Evolutionary conservation across 1,284 basidiomycete species (phyloP), one percentile per base, ranked within the genome.

Genomic region (Cutaneotrichosporon spelunceum): DNA sequence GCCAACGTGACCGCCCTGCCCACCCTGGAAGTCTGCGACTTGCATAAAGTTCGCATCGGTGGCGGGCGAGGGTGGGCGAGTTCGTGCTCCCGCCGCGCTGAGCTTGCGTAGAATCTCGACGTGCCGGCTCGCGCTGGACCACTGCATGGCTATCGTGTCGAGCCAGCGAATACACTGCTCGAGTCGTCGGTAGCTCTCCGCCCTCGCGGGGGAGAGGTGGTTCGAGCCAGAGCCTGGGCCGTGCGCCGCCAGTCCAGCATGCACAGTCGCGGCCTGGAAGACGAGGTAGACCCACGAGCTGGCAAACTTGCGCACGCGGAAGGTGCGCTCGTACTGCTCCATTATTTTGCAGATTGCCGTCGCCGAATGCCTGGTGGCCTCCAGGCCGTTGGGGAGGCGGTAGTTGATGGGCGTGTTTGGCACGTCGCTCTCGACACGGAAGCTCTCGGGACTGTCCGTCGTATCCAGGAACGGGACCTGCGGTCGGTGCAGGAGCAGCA

Each of bases 121-220:
- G 57, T 66, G 64, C 0, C 64, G 58, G 30, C 61, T 53, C 5
- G 64, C 64, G 16, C 61, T 62, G 10, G 33, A 23, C 64, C 64
- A 66, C 59, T 66, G 64, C 34, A 50, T 39, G n/a, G 48, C 45
- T n/a, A 66, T 63, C 36, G 56, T 48, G 49, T 63, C 61, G 9
- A 66, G 61, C 64, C 64, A 66, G 44, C 50, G 36, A 29, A 66
- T 63, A 23, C 64, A 66, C 64, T 66, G 59, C 26, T 66, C 61
- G n/a, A 66, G 64, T 9, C 59, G 52, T 2, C 61, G 56, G 27
- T 33, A 23, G 4, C 33, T 45, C 49, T 66, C 64, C 1, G 59
- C 39, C 13, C 61, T 53, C 24, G 36, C n/a, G 1, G 50, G 56
- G 4, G 56, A 44, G 14, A 55, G 33, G 21, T 56, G 48, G 14